These are phyloP conservation scores for Pythium folliculosum DNA, from an alignment of 352 stramenopile species.

Conservation along the genomic window DNA sequence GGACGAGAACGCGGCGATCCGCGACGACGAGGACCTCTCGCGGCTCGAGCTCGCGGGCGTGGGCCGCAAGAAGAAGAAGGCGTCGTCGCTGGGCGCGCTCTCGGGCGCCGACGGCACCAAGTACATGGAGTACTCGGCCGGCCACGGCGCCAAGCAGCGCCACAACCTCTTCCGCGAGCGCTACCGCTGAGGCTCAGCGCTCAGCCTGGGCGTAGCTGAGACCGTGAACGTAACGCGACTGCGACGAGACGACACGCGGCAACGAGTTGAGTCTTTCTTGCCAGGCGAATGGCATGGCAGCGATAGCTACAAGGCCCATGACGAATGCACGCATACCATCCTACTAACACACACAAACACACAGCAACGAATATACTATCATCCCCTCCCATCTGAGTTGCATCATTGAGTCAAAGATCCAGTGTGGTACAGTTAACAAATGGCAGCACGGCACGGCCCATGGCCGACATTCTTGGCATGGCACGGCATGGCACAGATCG, in stretches of 20 bases:
- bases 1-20: conserved; percentile 83
- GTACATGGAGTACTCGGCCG: conserved; percentile 88
- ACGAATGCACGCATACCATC: background rate
- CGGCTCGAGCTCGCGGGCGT: conserved; percentile 55
- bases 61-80: conserved; percentile 80
- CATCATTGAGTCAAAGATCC: background rate
- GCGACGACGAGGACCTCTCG: conserved; percentile 81
- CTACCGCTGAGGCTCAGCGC: conserved; percentile 37
- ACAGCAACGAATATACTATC: background rate
- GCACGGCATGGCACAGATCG: background rate
- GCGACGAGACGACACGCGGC: too few species aligned
- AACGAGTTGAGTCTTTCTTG: too few species aligned
- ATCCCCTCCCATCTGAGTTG: background rate
- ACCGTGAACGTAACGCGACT: background rate
- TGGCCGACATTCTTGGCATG: background rate
- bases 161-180: conserved; percentile 87
- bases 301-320: background rate
- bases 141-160: conserved; percentile 79
- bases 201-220: background rate
- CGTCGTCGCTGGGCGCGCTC: conserved; percentile 68
- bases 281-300: too few species aligned
- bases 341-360: background rate
- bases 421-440: conserved; percentile 1
- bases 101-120: conserved; percentile 78
- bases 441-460: background rate